Percentiles rank a stretch among this genome's conserved stretches.
Evolutionary conservation across 805 yeast genomes (phyloP).

Genomic region (Wickerhamomyces ciferrii): DNA sequence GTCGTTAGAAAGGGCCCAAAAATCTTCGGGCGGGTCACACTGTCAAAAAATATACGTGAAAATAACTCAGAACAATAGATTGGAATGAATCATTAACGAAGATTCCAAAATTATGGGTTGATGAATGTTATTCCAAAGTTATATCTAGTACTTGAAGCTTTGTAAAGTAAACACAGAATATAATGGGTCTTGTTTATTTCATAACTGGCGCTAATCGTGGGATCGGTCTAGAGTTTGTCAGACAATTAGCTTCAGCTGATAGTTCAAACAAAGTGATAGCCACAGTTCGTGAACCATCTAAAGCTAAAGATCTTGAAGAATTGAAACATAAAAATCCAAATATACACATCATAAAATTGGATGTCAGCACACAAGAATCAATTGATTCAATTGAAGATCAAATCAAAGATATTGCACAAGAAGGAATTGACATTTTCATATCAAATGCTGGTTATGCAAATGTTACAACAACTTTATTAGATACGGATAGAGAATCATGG

Average conservation of each 20-base stretch:
- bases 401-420: constrained; percentile 7
- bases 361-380: constrained; percentile 13
- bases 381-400: constrained; percentile 11
- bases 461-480: neutral
- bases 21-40: no score
- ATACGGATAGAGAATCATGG: constrained; percentile 1
- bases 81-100: no score
- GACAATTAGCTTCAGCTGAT: neutral
- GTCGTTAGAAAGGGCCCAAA: no score
- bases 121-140: no score
- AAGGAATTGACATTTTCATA: constrained; percentile 21
- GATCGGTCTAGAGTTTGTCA: neutral
- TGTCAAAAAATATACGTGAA: no score
- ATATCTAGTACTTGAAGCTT: no score
- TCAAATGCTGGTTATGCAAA: constrained; percentile 16
- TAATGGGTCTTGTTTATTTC: no score
- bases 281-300: constrained; percentile 8
- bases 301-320: constrained; percentile 7
- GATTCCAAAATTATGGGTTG: no score
- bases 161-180: no score
- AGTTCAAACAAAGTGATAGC: constrained; percentile 5
- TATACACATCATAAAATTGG: constrained; percentile 20
- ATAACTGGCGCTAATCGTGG: neutral
- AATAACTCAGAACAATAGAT: no score
- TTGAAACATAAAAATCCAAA: constrained; percentile 10